Conservation (phyloP, 2,329 filamentous ascomycete genomes). For the Didymella keratinophila region DNA sequence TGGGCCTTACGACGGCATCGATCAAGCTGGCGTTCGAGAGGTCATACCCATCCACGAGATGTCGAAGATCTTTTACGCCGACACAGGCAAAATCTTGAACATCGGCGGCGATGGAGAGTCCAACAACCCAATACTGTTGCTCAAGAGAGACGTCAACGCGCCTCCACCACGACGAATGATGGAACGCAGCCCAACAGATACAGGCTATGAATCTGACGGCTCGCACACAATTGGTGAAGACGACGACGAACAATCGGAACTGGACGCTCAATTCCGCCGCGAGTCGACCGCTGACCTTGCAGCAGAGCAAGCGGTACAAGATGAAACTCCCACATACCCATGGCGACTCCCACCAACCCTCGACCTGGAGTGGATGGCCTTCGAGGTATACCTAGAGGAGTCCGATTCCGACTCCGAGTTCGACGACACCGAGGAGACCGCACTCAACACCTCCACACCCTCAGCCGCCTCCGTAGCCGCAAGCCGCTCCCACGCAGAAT, state of each 20-base stretch:
- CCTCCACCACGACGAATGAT: slow-evolving; percentile 67
- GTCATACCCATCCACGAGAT: slow-evolving; percentile 75
- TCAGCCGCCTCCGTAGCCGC: slow-evolving; percentile 21
- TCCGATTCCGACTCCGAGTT: slow-evolving; percentile 65
- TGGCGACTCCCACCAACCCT: slow-evolving; percentile 76
- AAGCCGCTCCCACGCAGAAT: slow-evolving; percentile 45
- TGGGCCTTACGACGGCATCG: slow-evolving; percentile 67
- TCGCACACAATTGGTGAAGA: slow-evolving; percentile 48
- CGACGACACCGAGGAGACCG: slow-evolving; percentile 43
- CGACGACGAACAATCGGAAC: slow-evolving; percentile 54
- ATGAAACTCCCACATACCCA: slow-evolving; percentile 42
- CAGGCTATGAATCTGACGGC: slow-evolving; percentile 48
- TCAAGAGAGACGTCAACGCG: slow-evolving; percentile 75
- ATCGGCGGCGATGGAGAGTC: slow-evolving; percentile 74
- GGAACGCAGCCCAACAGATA: slow-evolving; percentile 32
- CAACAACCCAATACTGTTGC: slow-evolving; percentile 75
- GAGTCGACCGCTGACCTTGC: slow-evolving; percentile 48
- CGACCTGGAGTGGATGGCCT: slow-evolving; percentile 89
- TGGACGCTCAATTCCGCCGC: slow-evolving; percentile 55
- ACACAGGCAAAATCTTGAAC: slow-evolving; percentile 88
- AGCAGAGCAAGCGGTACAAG: slow-evolving; percentile 17
- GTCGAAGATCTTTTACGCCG: slow-evolving; percentile 91
- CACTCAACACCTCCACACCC: slow-evolving; percentile 19
- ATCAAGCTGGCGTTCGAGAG: slow-evolving; percentile 70
- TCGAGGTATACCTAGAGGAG: slow-evolving; percentile 80